Percentiles rank a stretch among this genome's conserved stretches.
Conservation (phyloP, 2,329 filamentous ascomycete genomes). For the Botrytis hyacinthi region DNA sequence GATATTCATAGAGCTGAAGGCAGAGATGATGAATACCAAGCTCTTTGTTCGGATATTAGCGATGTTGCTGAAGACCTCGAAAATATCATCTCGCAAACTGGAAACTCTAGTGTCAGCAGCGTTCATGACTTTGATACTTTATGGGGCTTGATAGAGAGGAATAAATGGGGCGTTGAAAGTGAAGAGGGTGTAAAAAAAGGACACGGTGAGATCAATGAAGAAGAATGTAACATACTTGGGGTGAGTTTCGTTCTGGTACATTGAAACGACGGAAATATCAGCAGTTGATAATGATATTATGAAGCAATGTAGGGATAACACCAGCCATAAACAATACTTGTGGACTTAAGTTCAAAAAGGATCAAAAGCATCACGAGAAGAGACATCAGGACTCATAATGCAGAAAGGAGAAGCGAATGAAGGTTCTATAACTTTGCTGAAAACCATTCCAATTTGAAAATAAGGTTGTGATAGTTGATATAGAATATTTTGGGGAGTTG, state of each 20-base stretch:
- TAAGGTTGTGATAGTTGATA: slow-evolving; percentile 53
- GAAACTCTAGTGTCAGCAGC: too few species aligned
- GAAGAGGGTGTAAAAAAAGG: too few species aligned
- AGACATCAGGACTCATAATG: slow-evolving; percentile 65
- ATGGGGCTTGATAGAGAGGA: background rate
- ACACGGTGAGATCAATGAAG: background rate
- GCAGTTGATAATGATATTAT: background rate
- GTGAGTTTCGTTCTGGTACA: background rate
- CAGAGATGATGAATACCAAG: background rate
- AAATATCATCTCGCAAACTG: background rate
- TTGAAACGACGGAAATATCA: background rate
- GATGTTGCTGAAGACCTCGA: background rate
- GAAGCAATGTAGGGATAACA: background rate
- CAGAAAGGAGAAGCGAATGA: slow-evolving; percentile 59
- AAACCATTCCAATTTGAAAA: slow-evolving; percentile 61
- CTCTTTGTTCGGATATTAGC: background rate
- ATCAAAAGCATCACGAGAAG: slow-evolving; percentile 39
- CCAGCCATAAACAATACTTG: background rate
- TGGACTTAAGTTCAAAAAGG: background rate
- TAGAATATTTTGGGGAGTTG: slow-evolving; percentile 67
- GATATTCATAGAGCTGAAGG: background rate
- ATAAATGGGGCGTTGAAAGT: background rate
- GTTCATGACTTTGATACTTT: background rate
- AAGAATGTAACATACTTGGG: background rate
- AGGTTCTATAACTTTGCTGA: slow-evolving; percentile 66